Base-by-base conservation (phyloP, 495 filamentous ascomycete genomes). In the Trichocladium uniseriatum region DNA sequence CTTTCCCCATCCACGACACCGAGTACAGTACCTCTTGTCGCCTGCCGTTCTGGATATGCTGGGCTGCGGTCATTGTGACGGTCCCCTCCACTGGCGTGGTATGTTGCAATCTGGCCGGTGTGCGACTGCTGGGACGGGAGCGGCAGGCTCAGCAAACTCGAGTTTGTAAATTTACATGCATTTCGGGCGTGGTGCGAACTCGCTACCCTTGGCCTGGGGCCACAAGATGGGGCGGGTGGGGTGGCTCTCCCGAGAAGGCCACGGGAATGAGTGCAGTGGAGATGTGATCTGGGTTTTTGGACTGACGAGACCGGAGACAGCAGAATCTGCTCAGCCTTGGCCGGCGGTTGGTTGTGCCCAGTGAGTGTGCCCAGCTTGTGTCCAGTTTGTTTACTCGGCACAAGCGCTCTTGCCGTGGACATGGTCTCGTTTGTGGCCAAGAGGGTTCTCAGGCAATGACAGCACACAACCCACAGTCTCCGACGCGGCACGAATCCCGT, bases 141-240 rank as follows among this genome's bases (percentile, higher is more conserved):
- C 43, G 32, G 43, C 31, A 45, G 19, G 21, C 18, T 27, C 20
- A 27, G 35, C 24, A 22, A 29, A n/a, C 13, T 15, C 5, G 28
- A 5, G 40, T 52, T 50, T 52, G 48, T 13, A 47, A 47, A 55
- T 36, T 32, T 44, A 55, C 44, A 40, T 44, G 48, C 40, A 54
- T 27, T 31, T 14, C 28, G 24, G 22, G 29, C 14, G 38, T 28
- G 35, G 34, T 37, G 32, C 20, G 35, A 36, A 41, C 16, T 15
- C 31, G 39, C 28, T n/a, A n/a, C n/a, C n/a, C n/a, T n/a, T n/a
- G n/a, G n/a, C n/a, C 39, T 27, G 39, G 32, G 42, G 40, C 38
- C 2, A 36, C 21, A 43, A 16, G 37, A 43, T 31, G 50, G 43
- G 43, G 43, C 43, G 32, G 37, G 37, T 47, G 43, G 43, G 49